Evolutionary conservation across 116 monocot species (phyloP).

Genomic region (Posidonia oceanica): DNA sequence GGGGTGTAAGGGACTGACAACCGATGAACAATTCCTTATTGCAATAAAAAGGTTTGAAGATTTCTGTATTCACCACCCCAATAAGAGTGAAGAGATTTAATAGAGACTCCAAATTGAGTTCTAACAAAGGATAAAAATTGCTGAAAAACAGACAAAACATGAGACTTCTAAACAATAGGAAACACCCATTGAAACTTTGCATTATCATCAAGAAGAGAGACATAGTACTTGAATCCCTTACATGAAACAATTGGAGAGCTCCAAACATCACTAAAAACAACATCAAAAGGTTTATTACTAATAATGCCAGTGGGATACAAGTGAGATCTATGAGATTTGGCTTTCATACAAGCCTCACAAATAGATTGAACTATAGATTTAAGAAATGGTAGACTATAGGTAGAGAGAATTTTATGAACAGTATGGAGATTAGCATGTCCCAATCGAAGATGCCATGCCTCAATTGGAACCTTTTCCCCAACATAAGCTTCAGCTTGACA

Average conservation of each 20-base stretch:
- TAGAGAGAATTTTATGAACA: not conserved
- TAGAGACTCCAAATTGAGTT: not conserved
- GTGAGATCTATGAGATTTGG: not conserved
- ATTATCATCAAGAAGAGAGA: not conserved
- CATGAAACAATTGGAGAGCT: not conserved
- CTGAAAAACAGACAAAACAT: not conserved
- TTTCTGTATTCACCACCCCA: conserved; percentile 10
- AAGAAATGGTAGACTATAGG: not conserved
- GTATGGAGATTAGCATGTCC: not conserved
- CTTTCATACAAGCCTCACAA: conserved; percentile 2
- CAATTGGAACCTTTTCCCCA: not conserved
- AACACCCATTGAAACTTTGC: not conserved
- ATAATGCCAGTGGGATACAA: not conserved
- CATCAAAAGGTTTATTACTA: not conserved
- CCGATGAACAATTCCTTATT: conserved; percentile 4
- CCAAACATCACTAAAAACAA: conserved; percentile 3
- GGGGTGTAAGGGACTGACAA: conserved; percentile 6
- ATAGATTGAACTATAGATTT: not conserved
- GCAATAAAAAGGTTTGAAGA: not conserved
- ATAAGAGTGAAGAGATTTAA: conserved; percentile 10
- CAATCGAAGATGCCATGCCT: not conserved
- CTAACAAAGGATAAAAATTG: not conserved
- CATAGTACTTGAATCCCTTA: conserved; percentile 2
- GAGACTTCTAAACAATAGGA: not conserved
- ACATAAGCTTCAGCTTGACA: too few relatives aligned